Percentiles rank a stretch among this genome's conserved stretches.
Evolutionary conservation across 208 protist genomes (phyloP).

Genomic region (Crithidia thermophila): DNA sequence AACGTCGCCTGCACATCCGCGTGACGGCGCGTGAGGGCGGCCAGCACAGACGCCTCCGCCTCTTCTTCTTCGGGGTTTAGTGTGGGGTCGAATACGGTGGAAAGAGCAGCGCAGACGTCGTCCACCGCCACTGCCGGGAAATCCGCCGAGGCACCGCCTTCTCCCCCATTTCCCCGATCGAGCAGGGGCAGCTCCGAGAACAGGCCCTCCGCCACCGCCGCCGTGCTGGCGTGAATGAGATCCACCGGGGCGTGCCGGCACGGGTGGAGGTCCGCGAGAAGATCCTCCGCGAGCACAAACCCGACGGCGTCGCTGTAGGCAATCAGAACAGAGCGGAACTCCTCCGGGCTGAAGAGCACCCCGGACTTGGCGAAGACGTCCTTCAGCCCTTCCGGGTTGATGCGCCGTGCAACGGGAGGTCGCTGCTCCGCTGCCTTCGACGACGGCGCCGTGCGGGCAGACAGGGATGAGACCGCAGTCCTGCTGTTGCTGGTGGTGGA

Average conservation of each 20-base stretch:
- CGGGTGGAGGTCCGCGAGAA: conserved; percentile 33
- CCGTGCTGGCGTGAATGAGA: neutral
- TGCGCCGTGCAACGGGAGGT: conserved; percentile 24
- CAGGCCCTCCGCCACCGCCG: conserved; percentile 2
- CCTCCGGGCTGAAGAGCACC: conserved; percentile 55
- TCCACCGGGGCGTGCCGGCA: conserved; percentile 5
- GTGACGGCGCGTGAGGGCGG: conserved; percentile 3
- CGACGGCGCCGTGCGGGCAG: neutral
- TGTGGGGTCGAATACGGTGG: conserved; percentile 25
- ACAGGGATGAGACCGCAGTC: no score
- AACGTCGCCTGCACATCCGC: conserved; percentile 30
- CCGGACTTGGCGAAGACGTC: conserved; percentile 52
- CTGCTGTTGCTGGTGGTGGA: no score
- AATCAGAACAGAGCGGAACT: conserved; percentile 51
- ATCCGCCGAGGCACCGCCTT: neutral
- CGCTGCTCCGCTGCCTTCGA: neutral
- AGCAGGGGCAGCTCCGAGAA: conserved; percentile 12
- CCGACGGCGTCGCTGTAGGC: conserved; percentile 82
- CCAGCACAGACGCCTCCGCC: neutral
- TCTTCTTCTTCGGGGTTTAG: conserved; percentile 18
- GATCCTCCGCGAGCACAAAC: conserved; percentile 61
- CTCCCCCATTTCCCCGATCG: no score
- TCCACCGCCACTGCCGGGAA: conserved; percentile 27
- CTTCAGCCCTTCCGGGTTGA: conserved; percentile 81
- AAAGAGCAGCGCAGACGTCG: conserved; percentile 31